Percentiles rank a stretch among this genome's conserved stretches.
phyloP scores from a whole-genome alignment of 1,284 basidiomycete species.

The Malassezia sp. region DNA sequence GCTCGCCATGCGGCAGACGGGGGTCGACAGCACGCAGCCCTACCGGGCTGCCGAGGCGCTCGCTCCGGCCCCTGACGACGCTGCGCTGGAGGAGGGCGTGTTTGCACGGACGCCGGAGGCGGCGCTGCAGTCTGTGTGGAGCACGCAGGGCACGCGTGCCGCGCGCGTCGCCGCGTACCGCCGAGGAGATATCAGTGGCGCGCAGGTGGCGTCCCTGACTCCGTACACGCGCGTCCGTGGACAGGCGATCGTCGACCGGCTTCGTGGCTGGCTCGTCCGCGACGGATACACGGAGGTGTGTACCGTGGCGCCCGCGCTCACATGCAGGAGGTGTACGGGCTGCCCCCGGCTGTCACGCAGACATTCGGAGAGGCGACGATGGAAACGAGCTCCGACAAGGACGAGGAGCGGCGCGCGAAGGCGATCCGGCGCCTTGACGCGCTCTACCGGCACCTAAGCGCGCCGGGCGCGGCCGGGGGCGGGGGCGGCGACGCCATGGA shows the following conservation, averaged over 20 bases:
- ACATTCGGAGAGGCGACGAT: constrained; percentile 13
- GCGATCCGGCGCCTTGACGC: constrained; percentile 16
- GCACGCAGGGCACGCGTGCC: constrained; percentile 6
- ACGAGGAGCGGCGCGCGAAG: constrained; percentile 12
- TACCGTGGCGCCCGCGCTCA: too few relatives aligned
- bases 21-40: constrained; percentile 2
- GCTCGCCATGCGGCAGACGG: constrained; percentile 6
- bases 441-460: constrained; percentile 10
- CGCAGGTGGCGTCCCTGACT: neutral
- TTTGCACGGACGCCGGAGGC: constrained; percentile 8
- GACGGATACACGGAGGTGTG: constrained; percentile 11
- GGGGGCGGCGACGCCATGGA: constrained; percentile 7
- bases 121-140: constrained; percentile 13
- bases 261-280: constrained; percentile 15
- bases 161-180: constrained; percentile 6
- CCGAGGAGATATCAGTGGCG: neutral
- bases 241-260: constrained; percentile 9
- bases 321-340: constrained; percentile 15
- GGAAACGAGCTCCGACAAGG: neutral
- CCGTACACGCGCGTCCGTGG: constrained; percentile 12
- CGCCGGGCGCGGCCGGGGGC: neutral
- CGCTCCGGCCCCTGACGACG: constrained; percentile 10
- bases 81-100: constrained; percentile 12
- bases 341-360: constrained; percentile 6
- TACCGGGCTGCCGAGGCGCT: constrained; percentile 6